A percentile compares a stretch with the other conserved stretches of the same genome.
Conservation (phyloP, 2,329 filamentous ascomycete genomes). For the Thielaviopsis populi region DNA sequence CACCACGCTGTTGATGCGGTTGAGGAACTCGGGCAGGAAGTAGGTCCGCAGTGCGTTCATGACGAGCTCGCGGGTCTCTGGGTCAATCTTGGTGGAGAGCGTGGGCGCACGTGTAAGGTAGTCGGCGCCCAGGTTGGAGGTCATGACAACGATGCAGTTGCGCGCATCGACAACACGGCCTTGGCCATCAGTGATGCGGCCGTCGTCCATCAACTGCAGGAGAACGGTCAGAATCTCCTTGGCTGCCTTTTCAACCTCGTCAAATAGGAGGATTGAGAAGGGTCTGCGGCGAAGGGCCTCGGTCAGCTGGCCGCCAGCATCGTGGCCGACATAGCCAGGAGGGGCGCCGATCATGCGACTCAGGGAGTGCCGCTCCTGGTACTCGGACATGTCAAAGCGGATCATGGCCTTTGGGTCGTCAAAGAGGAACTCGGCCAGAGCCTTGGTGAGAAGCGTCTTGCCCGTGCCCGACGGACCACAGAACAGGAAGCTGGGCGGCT, state of each 20-base stretch:
- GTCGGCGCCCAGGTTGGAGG: constrained; percentile 90
- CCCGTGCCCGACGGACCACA: constrained; percentile 96
- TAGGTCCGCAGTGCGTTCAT: constrained; percentile 85
- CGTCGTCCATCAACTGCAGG: constrained; percentile 98
- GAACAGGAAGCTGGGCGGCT: constrained; percentile 96
- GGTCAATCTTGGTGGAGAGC: constrained; percentile 72
- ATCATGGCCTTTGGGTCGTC: constrained; percentile 97
- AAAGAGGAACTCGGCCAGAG: constrained; percentile 92
- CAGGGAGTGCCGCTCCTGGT: constrained; percentile 90
- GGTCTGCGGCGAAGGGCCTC: constrained; percentile 86
- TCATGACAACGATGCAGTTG: constrained; percentile 99
- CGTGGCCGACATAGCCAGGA: constrained; percentile 92
- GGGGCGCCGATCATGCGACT: constrained; percentile 97
- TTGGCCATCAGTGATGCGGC: constrained; percentile 95
- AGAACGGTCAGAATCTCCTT: constrained; percentile 95
- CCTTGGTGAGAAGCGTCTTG: constrained; percentile 94
- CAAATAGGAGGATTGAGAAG: constrained; percentile 95
- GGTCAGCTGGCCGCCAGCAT: constrained; percentile 87
- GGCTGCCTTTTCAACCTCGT: constrained; percentile 96
- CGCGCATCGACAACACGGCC: constrained; percentile 85
- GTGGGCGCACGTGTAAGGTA: constrained; percentile 68
- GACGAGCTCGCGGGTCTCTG: constrained; percentile 72
- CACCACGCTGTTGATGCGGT: constrained; percentile 88
- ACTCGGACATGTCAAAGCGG: constrained; percentile 98
- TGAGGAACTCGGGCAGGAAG: constrained; percentile 96